Evolutionary conservation across 352 stramenopile genomes (phyloP), one percentile per base, ranked within the genome.

Genomic region (Peronospora farinosa): DNA sequence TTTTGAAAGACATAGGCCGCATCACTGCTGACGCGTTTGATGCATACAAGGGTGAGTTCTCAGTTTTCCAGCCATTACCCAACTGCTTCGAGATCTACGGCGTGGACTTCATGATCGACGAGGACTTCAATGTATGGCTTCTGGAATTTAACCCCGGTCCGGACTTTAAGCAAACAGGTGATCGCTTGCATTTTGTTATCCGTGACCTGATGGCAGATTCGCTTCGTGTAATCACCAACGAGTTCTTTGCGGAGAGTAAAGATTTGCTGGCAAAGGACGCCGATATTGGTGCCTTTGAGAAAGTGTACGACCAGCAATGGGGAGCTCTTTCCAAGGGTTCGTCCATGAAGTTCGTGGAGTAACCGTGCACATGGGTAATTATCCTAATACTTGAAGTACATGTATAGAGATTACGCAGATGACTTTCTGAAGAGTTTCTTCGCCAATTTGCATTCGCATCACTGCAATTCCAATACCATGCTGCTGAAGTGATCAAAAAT

Each of bases 11-110:
- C 25, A 87, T 89, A 48, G 61, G 67, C 27, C 55, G 39, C 43
- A 82, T 89, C 55, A 84, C 70, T 0, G 62, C 62, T 2, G 78
- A 89, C 43, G 68, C 73, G 2, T 89, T 87, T 46, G 66, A 78
- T 28, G 73, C 73, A 8, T 87, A 84, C 63, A 79, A 86, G 49
- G 72, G 70, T 16, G 78, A 89, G 54, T 87, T 85, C 51, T 81
- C 67, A 4, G 76, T 89, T 21, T 89, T 85, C 48, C 69, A 79
- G 45, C 78, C 78, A 13, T 52, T 87, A 21, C 60, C 70, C 19
- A 82, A 80, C 37, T 89, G 75, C 51, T 89, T 87, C 42, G 78
- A 89, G 47, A 65, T 88, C 50, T 89, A 84, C 47, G 78, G 78
- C 21, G 69, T 87, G 15, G 78, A 89, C 51, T 89, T 89, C 42